phyloP scores from a whole-genome alignment of 345 rosid genomes.

The Pelargonium nanum region DNA sequence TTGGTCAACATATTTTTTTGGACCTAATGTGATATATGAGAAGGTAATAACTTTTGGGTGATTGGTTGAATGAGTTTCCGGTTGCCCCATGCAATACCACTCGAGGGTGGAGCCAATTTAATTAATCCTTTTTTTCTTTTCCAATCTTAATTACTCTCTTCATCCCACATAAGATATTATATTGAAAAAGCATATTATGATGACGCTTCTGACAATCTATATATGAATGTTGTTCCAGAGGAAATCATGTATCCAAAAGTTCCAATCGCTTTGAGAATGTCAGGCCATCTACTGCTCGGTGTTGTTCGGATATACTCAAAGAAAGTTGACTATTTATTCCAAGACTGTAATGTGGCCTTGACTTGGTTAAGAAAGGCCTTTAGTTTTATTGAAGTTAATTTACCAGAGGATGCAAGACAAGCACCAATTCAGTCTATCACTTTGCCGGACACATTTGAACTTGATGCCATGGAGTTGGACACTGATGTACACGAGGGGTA shows the following conservation, averaged over 20 bases:
- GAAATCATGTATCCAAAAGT: constrained; percentile 59
- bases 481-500: constrained; percentile 25
- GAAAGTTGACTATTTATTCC: constrained; percentile 74
- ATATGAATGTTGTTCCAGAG: constrained; percentile 24
- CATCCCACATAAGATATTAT: not conserved
- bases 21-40: no score
- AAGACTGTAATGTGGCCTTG: constrained; percentile 43
- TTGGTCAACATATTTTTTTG: no score
- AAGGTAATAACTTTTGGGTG: no score
- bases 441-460: constrained; percentile 50
- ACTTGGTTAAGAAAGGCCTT: constrained; percentile 51
- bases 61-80: not conserved
- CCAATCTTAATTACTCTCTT: not conserved
- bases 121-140: not conserved
- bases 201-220: not conserved
- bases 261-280: constrained; percentile 76
- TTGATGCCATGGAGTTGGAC: constrained; percentile 55
- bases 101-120: not conserved
- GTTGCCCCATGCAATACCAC: no score
- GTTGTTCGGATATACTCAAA: constrained; percentile 81
- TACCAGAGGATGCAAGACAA: constrained; percentile 61
- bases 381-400: constrained; percentile 35
- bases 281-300: constrained; percentile 77
- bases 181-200: not conserved
- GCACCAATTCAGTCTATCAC: constrained; percentile 62